These are phyloP conservation scores for Neoboletus subvelutipes DNA, from an alignment of 768 basidiomycete species.

Conservation along the genomic window DNA sequence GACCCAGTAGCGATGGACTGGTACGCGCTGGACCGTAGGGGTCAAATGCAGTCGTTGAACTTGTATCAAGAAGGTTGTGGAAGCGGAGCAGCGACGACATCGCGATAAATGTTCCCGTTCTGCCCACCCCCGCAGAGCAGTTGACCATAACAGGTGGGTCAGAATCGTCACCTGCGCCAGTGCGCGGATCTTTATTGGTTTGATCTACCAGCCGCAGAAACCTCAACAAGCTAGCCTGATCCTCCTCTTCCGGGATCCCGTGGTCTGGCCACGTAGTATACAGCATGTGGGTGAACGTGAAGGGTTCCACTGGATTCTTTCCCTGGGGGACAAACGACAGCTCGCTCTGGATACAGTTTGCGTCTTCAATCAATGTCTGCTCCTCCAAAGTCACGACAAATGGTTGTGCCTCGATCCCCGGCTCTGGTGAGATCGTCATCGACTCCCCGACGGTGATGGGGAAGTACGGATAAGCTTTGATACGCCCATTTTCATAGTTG, in stretches of 20 bases:
- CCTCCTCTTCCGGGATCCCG: conserved; percentile 66
- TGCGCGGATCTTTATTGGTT: conserved; percentile 49
- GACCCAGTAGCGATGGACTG: conserved; percentile 56
- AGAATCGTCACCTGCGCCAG: conserved; percentile 37
- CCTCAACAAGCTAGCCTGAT: conserved; percentile 56
- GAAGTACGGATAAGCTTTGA: conserved; percentile 80
- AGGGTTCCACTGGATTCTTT: conserved; percentile 29
- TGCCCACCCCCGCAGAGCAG: conserved; percentile 86
- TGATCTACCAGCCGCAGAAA: conserved; percentile 67
- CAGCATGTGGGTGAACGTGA: conserved; percentile 68
- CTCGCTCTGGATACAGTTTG: conserved; percentile 60
- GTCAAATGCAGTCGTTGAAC: conserved; percentile 23
- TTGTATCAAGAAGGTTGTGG: conserved; percentile 43
- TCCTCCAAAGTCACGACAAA: conserved; percentile 60
- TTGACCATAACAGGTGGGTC: conserved; percentile 80
- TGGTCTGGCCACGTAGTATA: conserved; percentile 84
- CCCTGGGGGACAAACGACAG: conserved; percentile 50
- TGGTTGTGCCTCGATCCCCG: conserved; percentile 38
- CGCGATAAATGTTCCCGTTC: conserved; percentile 85
- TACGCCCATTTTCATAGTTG: conserved; percentile 63
- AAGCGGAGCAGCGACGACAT: conserved; percentile 74
- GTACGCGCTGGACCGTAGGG: conserved; percentile 29
- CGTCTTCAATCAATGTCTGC: conserved; percentile 46
- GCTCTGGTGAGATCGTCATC: conserved; percentile 45
- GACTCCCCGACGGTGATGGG: conserved; percentile 57